Conservation (phyloP, 352 stramenopile genomes). For the Globisporangium uncinulatum region DNA sequence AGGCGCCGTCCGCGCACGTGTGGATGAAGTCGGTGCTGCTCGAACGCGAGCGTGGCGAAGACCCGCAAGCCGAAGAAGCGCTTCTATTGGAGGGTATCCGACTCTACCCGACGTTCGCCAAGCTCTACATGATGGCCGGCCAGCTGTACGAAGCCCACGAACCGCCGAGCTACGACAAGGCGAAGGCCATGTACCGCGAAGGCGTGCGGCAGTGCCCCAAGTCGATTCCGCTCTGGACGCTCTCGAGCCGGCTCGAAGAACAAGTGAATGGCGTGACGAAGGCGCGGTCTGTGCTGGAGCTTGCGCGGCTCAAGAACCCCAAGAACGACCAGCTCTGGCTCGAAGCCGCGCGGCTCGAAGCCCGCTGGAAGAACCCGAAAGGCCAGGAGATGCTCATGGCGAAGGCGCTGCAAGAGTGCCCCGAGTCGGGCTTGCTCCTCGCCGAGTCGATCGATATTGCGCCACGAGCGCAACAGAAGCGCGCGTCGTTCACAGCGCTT, state of each 20-base stretch:
- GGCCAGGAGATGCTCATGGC: slow-evolving; percentile 95
- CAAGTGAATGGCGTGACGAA: slow-evolving; percentile 90
- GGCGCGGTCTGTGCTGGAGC: slow-evolving; percentile 95
- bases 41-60: slow-evolving; percentile 85
- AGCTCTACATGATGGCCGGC: slow-evolving; percentile 98
- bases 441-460: slow-evolving; percentile 95
- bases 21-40: slow-evolving; percentile 99
- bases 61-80: slow-evolving; percentile 57
- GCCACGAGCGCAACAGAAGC: slow-evolving; percentile 94
- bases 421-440: slow-evolving; percentile 92
- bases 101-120: slow-evolving; percentile 90
- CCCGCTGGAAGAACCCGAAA: slow-evolving; percentile 89
- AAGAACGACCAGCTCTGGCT: slow-evolving; percentile 95
- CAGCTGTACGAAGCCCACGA: slow-evolving; percentile 85
- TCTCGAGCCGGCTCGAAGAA: slow-evolving; percentile 94
- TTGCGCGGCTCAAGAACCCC: slow-evolving; percentile 93
- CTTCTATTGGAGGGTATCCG: slow-evolving; percentile 90
- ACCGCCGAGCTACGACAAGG: slow-evolving; percentile 52
- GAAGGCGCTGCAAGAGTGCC: slow-evolving; percentile 96
- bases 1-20: slow-evolving; percentile 89
- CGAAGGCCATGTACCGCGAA: slow-evolving; percentile 90
- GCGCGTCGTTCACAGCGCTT: slow-evolving; percentile 93
- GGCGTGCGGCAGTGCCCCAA: slow-evolving; percentile 92
- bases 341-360: slow-evolving; percentile 94
- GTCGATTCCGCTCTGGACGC: slow-evolving; percentile 91